phyloP scores from a whole-genome alignment of 495 filamentous ascomycete species.

The Trichoderma parareesei region DNA sequence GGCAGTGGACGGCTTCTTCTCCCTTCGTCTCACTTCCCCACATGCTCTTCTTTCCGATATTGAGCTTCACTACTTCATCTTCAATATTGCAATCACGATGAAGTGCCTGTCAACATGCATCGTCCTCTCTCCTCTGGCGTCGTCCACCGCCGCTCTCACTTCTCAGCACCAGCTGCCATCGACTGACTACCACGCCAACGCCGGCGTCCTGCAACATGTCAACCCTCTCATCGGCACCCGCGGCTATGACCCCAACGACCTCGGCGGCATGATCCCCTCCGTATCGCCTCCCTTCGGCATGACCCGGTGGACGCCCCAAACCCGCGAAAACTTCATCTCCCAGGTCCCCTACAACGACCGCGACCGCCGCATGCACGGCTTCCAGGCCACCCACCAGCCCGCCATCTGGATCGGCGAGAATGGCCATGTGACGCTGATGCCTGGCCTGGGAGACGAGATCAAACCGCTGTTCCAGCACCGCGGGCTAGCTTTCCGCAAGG shows the following conservation, averaged over 20 bases:
- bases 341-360: constrained; percentile 25
- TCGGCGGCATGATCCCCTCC: constrained; percentile 29
- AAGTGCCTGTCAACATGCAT: background rate
- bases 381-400: constrained; percentile 28
- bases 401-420: constrained; percentile 30
- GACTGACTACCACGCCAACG: constrained; percentile 19
- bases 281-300: constrained; percentile 27
- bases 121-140: too few species aligned
- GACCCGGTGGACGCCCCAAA: constrained; percentile 28
- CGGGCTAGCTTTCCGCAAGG: constrained; percentile 23
- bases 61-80: background rate
- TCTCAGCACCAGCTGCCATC: background rate
- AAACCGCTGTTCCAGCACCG: constrained; percentile 23
- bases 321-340: constrained; percentile 27
- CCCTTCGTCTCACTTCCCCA: background rate
- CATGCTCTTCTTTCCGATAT: background rate
- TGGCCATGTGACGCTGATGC: constrained; percentile 21
- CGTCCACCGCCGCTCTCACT: background rate
- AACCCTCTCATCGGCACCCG: constrained; percentile 26
- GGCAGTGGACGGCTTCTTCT: background rate
- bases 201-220: constrained; percentile 23
- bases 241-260: constrained; percentile 21
- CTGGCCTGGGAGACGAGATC: constrained; percentile 16
- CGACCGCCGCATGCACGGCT: constrained; percentile 23
- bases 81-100: background rate